phyloP scores from a whole-genome alignment of 1,284 basidiomycete species.

The Trichosporon sp. region DNA sequence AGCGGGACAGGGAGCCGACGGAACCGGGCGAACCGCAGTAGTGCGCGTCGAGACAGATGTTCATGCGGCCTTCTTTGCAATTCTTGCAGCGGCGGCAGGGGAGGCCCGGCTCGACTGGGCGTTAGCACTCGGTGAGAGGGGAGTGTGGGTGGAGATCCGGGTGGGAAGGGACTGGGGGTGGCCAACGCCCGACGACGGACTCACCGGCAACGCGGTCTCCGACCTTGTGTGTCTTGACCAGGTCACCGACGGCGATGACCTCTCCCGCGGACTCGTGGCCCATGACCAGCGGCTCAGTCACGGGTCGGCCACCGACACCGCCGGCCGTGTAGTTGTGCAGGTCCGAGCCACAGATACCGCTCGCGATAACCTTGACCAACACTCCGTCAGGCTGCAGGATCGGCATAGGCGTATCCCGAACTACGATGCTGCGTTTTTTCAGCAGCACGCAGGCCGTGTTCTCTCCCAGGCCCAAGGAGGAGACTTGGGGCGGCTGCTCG shows the following conservation, averaged over 20 bases:
- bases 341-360: constrained; percentile 54
- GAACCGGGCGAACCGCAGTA: constrained; percentile 53
- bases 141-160: not conserved
- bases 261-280: constrained; percentile 56
- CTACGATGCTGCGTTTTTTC: constrained; percentile 46
- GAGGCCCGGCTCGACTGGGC: constrained; percentile 63
- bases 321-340: constrained; percentile 51
- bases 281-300: constrained; percentile 54
- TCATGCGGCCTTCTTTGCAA: constrained; percentile 71
- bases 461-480: constrained; percentile 40
- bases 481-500: constrained; percentile 45
- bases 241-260: constrained; percentile 53
- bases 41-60: constrained; percentile 57
- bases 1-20: constrained; percentile 48
- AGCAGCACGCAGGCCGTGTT: constrained; percentile 49
- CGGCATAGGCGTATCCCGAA: constrained; percentile 44
- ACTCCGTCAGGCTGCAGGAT: constrained; percentile 54
- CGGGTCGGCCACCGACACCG: constrained; percentile 52
- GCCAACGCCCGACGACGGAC: constrained; percentile 20
- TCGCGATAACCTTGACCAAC: constrained; percentile 49
- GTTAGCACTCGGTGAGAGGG: not conserved
- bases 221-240: constrained; percentile 51
- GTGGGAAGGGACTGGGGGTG: not conserved
- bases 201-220: constrained; percentile 60
- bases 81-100: constrained; percentile 56